These are phyloP conservation scores for Musa schizocarpa DNA, from an alignment of 176 grass and related monocot species.

Conservation along the genomic window DNA sequence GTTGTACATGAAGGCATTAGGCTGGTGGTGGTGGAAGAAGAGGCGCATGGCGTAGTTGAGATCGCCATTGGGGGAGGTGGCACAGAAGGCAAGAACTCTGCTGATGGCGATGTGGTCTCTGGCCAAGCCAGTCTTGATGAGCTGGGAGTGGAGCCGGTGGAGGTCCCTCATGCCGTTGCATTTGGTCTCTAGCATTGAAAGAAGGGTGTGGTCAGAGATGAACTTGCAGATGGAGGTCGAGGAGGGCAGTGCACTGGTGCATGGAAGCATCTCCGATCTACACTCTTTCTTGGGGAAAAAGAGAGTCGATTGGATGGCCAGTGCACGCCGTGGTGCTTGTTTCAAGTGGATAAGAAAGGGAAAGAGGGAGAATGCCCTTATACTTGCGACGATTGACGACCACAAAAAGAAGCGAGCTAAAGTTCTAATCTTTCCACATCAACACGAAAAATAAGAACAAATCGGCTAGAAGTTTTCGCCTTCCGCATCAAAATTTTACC, in stretches of 20 bases:
- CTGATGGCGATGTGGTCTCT: slow-evolving; percentile 49
- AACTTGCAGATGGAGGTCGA: slow-evolving; percentile 42
- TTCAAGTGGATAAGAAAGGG: too few relatives aligned
- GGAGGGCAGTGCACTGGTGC: slow-evolving; percentile 16
- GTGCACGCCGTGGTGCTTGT: too few relatives aligned
- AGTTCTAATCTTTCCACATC: too few relatives aligned
- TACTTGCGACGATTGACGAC: too few relatives aligned
- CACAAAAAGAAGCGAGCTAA: too few relatives aligned
- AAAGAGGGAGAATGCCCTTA: too few relatives aligned
- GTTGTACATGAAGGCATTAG: slow-evolving; percentile 77
- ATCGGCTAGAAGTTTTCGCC: too few relatives aligned
- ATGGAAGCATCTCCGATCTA: neutral
- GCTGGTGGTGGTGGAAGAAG: slow-evolving; percentile 36
- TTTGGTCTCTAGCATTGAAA: slow-evolving; percentile 55
- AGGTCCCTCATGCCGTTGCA: slow-evolving; percentile 50
- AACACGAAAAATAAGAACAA: too few relatives aligned
- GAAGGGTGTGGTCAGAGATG: slow-evolving; percentile 35
- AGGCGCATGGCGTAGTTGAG: slow-evolving; percentile 36
- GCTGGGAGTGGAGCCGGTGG: slow-evolving; percentile 57
- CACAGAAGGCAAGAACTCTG: slow-evolving; percentile 49
- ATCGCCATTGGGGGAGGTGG: slow-evolving; percentile 24
- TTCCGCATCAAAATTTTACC: too few relatives aligned
- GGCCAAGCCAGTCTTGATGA: slow-evolving; percentile 55
- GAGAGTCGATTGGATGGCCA: too few relatives aligned
- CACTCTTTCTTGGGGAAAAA: too few relatives aligned